These are phyloP conservation scores for Trichophyton benhamiae DNA, from an alignment of 2,329 filamentous ascomycete genomes.

Conservation along the genomic window DNA sequence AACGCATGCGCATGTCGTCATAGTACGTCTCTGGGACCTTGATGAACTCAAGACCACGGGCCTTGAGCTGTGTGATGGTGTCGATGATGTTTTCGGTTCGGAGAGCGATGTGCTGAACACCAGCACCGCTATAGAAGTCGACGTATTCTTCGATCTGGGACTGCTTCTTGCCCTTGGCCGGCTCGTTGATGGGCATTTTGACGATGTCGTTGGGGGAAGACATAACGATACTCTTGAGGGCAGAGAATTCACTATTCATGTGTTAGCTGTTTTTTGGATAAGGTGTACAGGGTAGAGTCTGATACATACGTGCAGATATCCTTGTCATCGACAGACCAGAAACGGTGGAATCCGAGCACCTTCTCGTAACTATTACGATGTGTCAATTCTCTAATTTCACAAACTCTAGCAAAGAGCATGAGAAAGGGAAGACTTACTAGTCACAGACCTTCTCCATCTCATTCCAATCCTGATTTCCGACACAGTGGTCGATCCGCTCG, in stretches of 20 bases:
- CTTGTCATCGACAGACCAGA: slow-evolving; percentile 92
- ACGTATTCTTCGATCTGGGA: slow-evolving; percentile 92
- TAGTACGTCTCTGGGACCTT: slow-evolving; percentile 81
- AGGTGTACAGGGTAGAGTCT: slow-evolving; percentile 3
- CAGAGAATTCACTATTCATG: slow-evolving; percentile 56
- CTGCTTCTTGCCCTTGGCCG: slow-evolving; percentile 76
- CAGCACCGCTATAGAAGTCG: slow-evolving; percentile 76
- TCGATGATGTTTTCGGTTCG: slow-evolving; percentile 68
- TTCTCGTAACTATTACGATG: slow-evolving; percentile 58
- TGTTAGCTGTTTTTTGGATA: not conserved
- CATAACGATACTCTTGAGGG: slow-evolving; percentile 84
- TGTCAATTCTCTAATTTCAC: not conserved
- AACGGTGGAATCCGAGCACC: slow-evolving; percentile 83
- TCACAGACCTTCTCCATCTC: slow-evolving; percentile 59
- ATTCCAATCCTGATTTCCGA: slow-evolving; percentile 93
- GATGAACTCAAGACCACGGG: slow-evolving; percentile 89
- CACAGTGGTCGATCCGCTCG: slow-evolving; percentile 82
- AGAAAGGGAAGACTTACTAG: slow-evolving; percentile 34
- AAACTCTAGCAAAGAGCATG: too few relatives aligned
- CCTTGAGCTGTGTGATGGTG: slow-evolving; percentile 63
- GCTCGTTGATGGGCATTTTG: slow-evolving; percentile 99
- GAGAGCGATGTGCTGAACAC: slow-evolving; percentile 88
- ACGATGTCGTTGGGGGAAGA: slow-evolving; percentile 69
- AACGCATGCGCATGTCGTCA: slow-evolving; percentile 57
- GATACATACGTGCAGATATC: slow-evolving; percentile 58